A percentile compares a stretch with the other conserved stretches of the same genome.
Evolutionary conservation across 2,329 filamentous ascomycete species (phyloP).

Genomic region (Amesomyces nigricolor): DNA sequence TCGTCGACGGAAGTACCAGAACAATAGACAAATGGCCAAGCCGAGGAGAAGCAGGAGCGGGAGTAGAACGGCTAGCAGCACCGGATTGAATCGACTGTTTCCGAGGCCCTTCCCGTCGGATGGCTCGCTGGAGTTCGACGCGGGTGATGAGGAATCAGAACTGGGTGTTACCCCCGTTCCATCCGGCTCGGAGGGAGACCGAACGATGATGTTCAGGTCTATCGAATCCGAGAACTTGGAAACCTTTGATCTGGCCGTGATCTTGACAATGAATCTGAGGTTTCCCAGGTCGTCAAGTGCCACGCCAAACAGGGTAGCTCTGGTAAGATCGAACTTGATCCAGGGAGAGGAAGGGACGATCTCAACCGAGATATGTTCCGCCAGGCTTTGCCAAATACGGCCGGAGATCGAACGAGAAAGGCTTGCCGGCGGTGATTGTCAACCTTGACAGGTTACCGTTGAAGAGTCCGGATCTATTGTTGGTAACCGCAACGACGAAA

Average conservation of each 20-base stretch:
- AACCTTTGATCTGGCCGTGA: constrained; percentile 32
- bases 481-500: constrained; percentile 33
- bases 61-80: constrained; percentile 42
- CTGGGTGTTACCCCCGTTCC: background rate
- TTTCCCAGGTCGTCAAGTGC: constrained; percentile 34
- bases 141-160: background rate
- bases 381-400: constrained; percentile 38
- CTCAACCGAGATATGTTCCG: constrained; percentile 36
- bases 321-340: constrained; percentile 35
- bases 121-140: too few species aligned
- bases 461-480: constrained; percentile 34
- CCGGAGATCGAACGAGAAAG: constrained; percentile 39
- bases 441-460: constrained; percentile 36
- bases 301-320: constrained; percentile 37
- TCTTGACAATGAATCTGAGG: constrained; percentile 25
- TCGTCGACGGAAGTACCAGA: constrained; percentile 29
- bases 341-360: constrained; percentile 37
- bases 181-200: constrained; percentile 13
- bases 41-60: constrained; percentile 37
- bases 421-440: constrained; percentile 36
- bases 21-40: constrained; percentile 29
- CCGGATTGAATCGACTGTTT: constrained; percentile 22
- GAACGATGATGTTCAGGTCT: constrained; percentile 34
- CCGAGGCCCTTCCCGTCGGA: constrained; percentile 25
- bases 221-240: constrained; percentile 35